Evolutionary conservation across 352 stramenopile genomes (phyloP).

Genomic region (Nothophytophthora sp.): DNA sequence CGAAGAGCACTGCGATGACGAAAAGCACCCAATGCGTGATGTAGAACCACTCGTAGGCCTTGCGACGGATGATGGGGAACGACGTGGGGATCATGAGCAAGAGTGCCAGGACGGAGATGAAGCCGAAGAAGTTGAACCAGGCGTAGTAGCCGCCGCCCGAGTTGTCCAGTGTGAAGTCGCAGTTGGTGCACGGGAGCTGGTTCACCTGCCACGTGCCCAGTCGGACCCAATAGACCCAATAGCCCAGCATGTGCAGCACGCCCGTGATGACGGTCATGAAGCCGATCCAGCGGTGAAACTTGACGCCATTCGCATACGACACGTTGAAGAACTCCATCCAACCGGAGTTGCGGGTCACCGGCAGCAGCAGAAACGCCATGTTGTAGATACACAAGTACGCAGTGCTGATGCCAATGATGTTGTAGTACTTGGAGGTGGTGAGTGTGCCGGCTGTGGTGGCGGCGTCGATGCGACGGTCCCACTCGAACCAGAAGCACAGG

Average conservation of each 20-base stretch:
- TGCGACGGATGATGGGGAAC: conserved; percentile 51
- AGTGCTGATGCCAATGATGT: conserved; percentile 50
- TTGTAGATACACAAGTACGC: conserved; percentile 71
- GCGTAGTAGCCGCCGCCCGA: conserved; percentile 51
- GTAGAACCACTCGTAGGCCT: conserved; percentile 64
- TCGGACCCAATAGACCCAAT: conserved; percentile 50
- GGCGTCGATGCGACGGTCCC: conserved; percentile 41
- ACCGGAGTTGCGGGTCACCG: conserved; percentile 53
- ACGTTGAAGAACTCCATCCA: conserved; percentile 77
- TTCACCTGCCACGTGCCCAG: conserved; percentile 44
- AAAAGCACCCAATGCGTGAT: conserved; percentile 61
- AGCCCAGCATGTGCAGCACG: conserved; percentile 50
- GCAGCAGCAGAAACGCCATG: conserved; percentile 68
- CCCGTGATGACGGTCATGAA: conserved; percentile 52
- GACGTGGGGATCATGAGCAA: conserved; percentile 63
- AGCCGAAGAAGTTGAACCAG: conserved; percentile 66
- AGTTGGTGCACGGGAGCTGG: conserved; percentile 51
- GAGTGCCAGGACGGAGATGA: conserved; percentile 43
- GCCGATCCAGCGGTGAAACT: conserved; percentile 67
- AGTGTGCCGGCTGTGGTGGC: conserved; percentile 31
- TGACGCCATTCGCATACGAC: conserved; percentile 58
- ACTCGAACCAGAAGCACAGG: conserved; percentile 63
- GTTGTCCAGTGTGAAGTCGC: conserved; percentile 41
- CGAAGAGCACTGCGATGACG: conserved; percentile 49
- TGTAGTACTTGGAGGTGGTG: conserved; percentile 54